phyloP scores from a whole-genome alignment of 805 yeast genomes.

The Kodamaea fukazawae region DNA sequence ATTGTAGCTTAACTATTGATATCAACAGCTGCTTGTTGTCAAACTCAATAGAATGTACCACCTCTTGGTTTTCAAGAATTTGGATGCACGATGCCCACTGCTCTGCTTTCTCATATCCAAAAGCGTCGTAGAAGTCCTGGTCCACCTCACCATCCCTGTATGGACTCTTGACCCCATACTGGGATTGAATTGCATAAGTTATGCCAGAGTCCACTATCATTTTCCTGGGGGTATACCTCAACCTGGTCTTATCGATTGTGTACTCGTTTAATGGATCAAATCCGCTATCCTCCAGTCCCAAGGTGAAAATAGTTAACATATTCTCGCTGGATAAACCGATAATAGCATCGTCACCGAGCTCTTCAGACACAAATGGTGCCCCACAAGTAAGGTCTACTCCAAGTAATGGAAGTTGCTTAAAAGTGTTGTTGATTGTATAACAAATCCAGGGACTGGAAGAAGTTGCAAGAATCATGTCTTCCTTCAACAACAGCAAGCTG shows the following conservation, averaged over 20 bases:
- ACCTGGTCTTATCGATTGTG: constrained; percentile 30
- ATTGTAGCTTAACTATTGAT: constrained; percentile 32
- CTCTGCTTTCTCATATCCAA: constrained; percentile 37
- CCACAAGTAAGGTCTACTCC: constrained; percentile 45
- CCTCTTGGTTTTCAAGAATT: constrained; percentile 32
- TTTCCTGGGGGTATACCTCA: constrained; percentile 52
- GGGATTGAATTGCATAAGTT: constrained; percentile 47
- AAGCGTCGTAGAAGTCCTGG: constrained; percentile 36
- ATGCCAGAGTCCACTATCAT: constrained; percentile 26
- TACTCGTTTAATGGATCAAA: constrained; percentile 28
- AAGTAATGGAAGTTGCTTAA: constrained; percentile 47
- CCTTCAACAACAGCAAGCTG: constrained; percentile 14
- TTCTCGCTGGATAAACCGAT: constrained; percentile 57
- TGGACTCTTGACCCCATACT: constrained; percentile 35
- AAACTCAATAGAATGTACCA: constrained; percentile 46
- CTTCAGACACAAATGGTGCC: constrained; percentile 59
- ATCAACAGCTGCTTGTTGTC: constrained; percentile 42
- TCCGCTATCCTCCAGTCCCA: constrained; percentile 41
- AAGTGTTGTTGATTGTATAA: constrained; percentile 25
- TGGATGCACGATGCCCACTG: constrained; percentile 57
- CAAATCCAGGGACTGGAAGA: constrained; percentile 57
- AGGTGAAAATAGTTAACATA: constrained; percentile 50
- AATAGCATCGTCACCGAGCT: constrained; percentile 55
- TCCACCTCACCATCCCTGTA: constrained; percentile 13
- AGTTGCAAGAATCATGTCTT: constrained; percentile 42